Evolutionary conservation across 345 rosid species (phyloP), one percentile per base, ranked within the genome.

Genomic region (Reutealis trisperma): DNA sequence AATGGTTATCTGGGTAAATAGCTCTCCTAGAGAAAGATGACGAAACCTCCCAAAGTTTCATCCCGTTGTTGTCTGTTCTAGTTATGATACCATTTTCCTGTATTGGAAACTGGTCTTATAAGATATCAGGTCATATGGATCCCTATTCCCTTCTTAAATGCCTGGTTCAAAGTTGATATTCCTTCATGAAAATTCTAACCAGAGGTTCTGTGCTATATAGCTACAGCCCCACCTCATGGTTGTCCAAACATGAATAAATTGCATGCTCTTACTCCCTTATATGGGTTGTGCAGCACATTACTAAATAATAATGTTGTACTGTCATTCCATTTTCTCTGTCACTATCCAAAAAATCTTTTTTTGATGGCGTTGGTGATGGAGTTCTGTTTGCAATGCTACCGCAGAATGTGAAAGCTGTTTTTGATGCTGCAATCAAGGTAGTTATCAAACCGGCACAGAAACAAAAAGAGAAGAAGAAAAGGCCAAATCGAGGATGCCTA

Each of bases 331-430:
- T 71, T 14, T 30, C 8, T 27, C 24, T 30, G 21, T 70, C 3
- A 34, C 14, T 51, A 42, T 49, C 59, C 49, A 42, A 47, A 69
- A 34, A 25, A 47, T 21, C 34, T 47, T 18, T 52, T 66, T 4
- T n/a, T 25, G 18, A 63, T 42, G 57, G 54, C 24, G 67, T 58
- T 16, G 44, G 60, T 25, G 32, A 47, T 37, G 71, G 37, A n/a
- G 9, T 60, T 63, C 12, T 42, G 32, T 47, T 76, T 74, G 55
- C 59, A 18, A 5, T 66, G 22, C 11, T 70, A 24, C 76, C 87
- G 84, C 87, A 96, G 99, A 93, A 96, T 82, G 97, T 92, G 78
- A 96, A 96, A 86, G 94, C 93, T 70, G 94, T 93, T 58, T 96
- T 96, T 86, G 99, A 96, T 86, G 90, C 93, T 14, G 97, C 99